phyloP scores from a whole-genome alignment of 192 early-diverging fungal genomes.

The Podila horticola region DNA sequence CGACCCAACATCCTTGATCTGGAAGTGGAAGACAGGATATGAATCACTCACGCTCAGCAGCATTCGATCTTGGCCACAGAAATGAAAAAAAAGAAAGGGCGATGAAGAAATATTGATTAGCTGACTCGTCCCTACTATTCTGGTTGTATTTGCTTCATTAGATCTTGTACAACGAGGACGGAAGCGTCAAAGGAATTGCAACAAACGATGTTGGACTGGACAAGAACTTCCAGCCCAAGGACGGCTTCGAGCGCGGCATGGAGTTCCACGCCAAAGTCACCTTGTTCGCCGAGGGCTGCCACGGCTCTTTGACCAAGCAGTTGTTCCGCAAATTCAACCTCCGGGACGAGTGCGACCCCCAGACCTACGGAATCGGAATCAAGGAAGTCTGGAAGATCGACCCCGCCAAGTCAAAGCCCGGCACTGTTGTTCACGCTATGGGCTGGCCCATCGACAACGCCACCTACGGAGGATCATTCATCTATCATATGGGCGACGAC shows the following conservation, averaged over 20 bases:
- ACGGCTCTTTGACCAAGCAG: conserved; percentile 94
- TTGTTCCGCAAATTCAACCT: conserved; percentile 89
- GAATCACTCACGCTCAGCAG: too few relatives aligned
- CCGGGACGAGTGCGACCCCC: conserved; percentile 84
- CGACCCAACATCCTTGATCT: conserved; percentile 39
- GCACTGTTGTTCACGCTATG: conserved; percentile 85
- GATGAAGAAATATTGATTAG: too few relatives aligned
- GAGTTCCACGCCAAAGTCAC: conserved; percentile 91
- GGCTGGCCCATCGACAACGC: conserved; percentile 92
- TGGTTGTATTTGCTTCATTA: neutral
- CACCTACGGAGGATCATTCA: conserved; percentile 95
- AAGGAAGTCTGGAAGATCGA: conserved; percentile 99
- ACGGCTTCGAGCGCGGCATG: conserved; percentile 66
- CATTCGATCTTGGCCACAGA: neutral
- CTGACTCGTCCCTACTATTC: neutral
- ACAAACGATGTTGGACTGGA: conserved; percentile 96
- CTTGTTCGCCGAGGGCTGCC: conserved; percentile 98
- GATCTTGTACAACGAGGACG: conserved; percentile 91
- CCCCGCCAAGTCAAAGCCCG: conserved; percentile 84
- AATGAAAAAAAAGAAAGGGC: neutral
- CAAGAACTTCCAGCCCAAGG: conserved; percentile 88
- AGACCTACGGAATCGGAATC: conserved; percentile 96
- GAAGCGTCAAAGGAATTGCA: conserved; percentile 91
- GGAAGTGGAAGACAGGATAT: conserved; percentile 1
- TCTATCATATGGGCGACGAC: conserved; percentile 96